These are phyloP conservation scores for Pythium rhizo-oryzae DNA, from an alignment of 352 stramenopile species.

Conservation along the genomic window DNA sequence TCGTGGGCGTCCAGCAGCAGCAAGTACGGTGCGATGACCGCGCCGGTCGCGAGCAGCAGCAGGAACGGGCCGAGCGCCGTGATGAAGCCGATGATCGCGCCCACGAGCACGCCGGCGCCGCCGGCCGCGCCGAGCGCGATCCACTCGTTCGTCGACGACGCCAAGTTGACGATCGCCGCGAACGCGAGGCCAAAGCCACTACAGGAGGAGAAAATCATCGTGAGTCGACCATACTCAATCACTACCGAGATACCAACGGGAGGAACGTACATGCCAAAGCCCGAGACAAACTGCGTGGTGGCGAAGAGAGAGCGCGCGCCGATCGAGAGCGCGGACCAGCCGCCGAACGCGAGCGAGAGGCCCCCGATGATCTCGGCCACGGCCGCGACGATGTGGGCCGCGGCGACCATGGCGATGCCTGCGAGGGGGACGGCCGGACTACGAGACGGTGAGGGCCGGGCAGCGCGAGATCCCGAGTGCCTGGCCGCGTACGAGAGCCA, in stretches of 20 bases:
- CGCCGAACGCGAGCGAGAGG: slow-evolving; percentile 83
- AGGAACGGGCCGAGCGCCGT: slow-evolving; percentile 73
- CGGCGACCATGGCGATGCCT: slow-evolving; percentile 42
- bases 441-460: not conserved
- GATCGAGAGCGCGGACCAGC: slow-evolving; percentile 86
- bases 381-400: slow-evolving; percentile 67
- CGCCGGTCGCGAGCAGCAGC: slow-evolving; percentile 66
- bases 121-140: slow-evolving; percentile 62
- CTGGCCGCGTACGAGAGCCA: not conserved
- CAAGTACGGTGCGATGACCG: slow-evolving; percentile 73
- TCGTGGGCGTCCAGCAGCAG: slow-evolving; percentile 79
- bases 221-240: not conserved
- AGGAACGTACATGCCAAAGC: slow-evolving; percentile 81
- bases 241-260: slow-evolving; percentile 1
- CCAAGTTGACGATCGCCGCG: slow-evolving; percentile 63
- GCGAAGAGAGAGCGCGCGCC: slow-evolving; percentile 84
- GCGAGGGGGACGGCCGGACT: too few species aligned
- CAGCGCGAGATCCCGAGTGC: slow-evolving; percentile 12
- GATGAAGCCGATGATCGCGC: slow-evolving; percentile 74
- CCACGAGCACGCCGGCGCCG: slow-evolving; percentile 66
- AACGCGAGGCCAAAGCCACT: slow-evolving; percentile 76
- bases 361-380: slow-evolving; percentile 81
- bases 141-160: slow-evolving; percentile 69
- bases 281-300: slow-evolving; percentile 80
- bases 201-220: not conserved